Evolutionary conservation across 139 green algal species (phyloP).

Genomic region (Chlorella sp.): DNA sequence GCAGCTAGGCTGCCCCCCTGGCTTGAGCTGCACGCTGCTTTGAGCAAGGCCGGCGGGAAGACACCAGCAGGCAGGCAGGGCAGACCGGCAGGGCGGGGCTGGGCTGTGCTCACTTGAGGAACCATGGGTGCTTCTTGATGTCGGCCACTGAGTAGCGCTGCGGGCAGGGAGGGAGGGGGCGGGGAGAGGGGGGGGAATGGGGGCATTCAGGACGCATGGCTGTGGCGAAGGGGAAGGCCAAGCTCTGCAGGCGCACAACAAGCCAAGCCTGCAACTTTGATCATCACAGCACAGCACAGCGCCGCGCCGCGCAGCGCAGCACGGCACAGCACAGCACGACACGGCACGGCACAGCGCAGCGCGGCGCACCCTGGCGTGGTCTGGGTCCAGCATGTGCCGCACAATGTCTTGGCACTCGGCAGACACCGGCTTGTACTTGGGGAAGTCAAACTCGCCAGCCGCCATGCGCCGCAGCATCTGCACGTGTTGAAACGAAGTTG

Average conservation of each 20-base stretch:
- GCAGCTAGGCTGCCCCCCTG: too few species aligned
- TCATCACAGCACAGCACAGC: too few species aligned
- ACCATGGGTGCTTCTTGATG: slow-evolving; percentile 20
- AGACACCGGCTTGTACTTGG: background rate
- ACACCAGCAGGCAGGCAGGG: background rate
- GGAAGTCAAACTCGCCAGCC: background rate
- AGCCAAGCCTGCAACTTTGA: too few species aligned
- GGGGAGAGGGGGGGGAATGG: too few species aligned
- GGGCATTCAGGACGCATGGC: too few species aligned
- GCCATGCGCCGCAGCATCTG: slow-evolving; percentile 25
- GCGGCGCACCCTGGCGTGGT: background rate
- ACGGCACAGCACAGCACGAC: too few species aligned
- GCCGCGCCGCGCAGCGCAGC: too few species aligned
- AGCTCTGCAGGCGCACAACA: too few species aligned
- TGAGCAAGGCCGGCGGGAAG: background rate
- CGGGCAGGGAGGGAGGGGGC: background rate
- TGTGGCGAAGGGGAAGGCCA: too few species aligned
- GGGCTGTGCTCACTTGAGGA: background rate
- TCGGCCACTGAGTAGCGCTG: slow-evolving; percentile 7
- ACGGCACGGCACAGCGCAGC: background rate
- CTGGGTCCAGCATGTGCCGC: background rate
- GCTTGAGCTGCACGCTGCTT: background rate
- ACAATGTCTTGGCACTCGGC: slow-evolving; percentile 6
- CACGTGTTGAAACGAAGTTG: background rate
- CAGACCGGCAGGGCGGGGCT: too few species aligned